Conservation (phyloP, 192 early-diverging fungal genomes). For the Coemansia reversa region DNA sequence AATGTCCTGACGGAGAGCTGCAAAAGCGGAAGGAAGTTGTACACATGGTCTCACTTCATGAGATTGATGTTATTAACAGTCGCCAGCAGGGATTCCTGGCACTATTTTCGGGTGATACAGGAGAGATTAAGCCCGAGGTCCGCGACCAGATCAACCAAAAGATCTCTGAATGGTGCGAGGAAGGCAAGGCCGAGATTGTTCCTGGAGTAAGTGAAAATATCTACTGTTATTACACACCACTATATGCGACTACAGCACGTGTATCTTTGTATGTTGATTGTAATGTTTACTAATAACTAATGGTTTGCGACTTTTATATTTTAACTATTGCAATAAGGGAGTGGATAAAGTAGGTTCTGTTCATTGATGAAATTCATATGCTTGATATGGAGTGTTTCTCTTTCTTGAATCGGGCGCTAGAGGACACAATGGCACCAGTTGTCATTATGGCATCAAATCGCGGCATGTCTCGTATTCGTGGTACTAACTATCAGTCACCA, state of each 20-base stretch:
- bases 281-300: neutral
- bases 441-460: constrained; percentile 99
- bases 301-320: constrained; percentile 1
- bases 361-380: constrained; percentile 99
- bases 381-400: constrained; percentile 99
- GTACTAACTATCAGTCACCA: constrained; percentile 94
- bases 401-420: constrained; percentile 95
- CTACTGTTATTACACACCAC: neutral
- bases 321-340: too few species aligned
- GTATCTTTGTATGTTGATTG: constrained; percentile 20
- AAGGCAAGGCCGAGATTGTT: constrained; percentile 97
- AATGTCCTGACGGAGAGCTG: constrained; percentile 98
- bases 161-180: constrained; percentile 96
- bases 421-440: constrained; percentile 94
- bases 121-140: constrained; percentile 96
- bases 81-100: constrained; percentile 96
- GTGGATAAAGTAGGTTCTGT: constrained; percentile 60
- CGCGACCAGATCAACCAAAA: constrained; percentile 98
- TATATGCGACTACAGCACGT: neutral
- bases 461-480: constrained; percentile 91
- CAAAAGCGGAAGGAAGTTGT: constrained; percentile 97
- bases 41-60: constrained; percentile 97
- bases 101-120: constrained; percentile 95
- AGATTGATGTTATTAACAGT: constrained; percentile 99
- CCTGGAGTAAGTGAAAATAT: constrained; percentile 66